Evolutionary conservation across 2,329 filamentous ascomycete genomes (phyloP).

Genomic region (Alternaria brassicae): DNA sequence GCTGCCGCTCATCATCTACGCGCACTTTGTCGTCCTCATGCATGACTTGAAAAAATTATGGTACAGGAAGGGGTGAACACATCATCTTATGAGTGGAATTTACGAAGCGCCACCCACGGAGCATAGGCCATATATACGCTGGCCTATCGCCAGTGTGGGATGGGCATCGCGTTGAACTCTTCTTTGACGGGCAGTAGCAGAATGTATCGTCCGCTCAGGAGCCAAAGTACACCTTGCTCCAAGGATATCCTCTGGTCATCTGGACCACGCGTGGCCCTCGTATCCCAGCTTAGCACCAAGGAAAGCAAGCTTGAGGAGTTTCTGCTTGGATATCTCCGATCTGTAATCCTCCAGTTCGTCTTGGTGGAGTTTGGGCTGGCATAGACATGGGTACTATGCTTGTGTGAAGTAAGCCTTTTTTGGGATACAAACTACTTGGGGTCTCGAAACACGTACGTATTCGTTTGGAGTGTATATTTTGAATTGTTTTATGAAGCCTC

Average conservation of each 20-base stretch:
- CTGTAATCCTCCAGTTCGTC: slow-evolving; percentile 37
- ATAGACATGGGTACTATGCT: too few species aligned
- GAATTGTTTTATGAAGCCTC: background rate
- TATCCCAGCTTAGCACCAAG: slow-evolving; percentile 26
- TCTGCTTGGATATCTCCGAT: slow-evolving; percentile 38
- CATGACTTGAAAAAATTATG: slow-evolving; percentile 38
- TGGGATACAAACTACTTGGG: too few species aligned
- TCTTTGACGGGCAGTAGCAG: background rate
- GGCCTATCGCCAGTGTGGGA: slow-evolving; percentile 31
- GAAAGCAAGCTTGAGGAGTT: slow-evolving; percentile 36
- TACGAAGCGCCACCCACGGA: slow-evolving; percentile 27
- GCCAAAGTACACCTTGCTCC: background rate
- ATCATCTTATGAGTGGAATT: slow-evolving; percentile 38
- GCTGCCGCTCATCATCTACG: slow-evolving; percentile 33
- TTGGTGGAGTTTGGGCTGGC: too few species aligned
- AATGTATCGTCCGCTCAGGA: background rate
- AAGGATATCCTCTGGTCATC: background rate
- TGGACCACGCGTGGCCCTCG: slow-evolving; percentile 26
- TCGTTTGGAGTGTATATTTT: background rate
- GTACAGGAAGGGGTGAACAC: slow-evolving; percentile 43
- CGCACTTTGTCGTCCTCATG: slow-evolving; percentile 38
- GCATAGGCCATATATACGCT: slow-evolving; percentile 31
- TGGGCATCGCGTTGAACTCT: slow-evolving; percentile 31
- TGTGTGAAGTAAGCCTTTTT: too few species aligned
- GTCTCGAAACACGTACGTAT: background rate